Conservation (phyloP, 192 early-diverging fungal species). For the Linderina pennispora region DNA sequence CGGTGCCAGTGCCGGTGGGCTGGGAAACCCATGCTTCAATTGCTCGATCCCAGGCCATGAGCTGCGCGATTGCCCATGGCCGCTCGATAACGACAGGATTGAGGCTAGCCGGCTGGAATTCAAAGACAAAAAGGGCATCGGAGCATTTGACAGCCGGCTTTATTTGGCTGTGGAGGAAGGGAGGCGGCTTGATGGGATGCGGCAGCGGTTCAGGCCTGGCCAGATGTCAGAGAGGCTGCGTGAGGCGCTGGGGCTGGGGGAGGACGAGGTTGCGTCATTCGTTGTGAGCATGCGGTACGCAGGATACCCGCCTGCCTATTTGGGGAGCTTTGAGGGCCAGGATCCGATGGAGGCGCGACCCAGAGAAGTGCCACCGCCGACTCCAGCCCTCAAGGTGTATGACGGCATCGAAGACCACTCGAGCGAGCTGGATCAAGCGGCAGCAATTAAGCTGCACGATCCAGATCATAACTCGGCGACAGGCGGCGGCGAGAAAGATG, state of each 20-base stretch:
- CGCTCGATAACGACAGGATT: slow-evolving; percentile 15
- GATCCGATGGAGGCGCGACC: slow-evolving; percentile 24
- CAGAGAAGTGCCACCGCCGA: slow-evolving; percentile 1
- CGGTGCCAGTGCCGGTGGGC: slow-evolving; percentile 6
- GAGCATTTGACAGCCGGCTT: slow-evolving; percentile 22
- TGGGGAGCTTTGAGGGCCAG: slow-evolving; percentile 16
- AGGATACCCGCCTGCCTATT: slow-evolving; percentile 41
- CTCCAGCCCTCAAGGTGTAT: slow-evolving; percentile 22
- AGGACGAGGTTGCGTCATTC: slow-evolving; percentile 23
- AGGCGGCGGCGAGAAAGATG: not conserved
- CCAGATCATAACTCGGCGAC: too few relatives aligned
- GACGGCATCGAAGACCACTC: slow-evolving; percentile 17
- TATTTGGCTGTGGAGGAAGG: slow-evolving; percentile 28
- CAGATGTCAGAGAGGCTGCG: slow-evolving; percentile 24
- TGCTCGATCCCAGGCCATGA: slow-evolving; percentile 37
- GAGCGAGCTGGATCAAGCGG: too few relatives aligned
- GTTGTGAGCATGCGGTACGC: slow-evolving; percentile 24
- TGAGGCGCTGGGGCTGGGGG: slow-evolving; percentile 23
- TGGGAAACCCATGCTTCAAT: slow-evolving; percentile 42
- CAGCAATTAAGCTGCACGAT: too few relatives aligned
- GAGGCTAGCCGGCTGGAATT: slow-evolving; percentile 27
- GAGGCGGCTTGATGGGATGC: slow-evolving; percentile 21
- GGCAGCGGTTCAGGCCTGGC: slow-evolving; percentile 21
- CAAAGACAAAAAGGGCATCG: slow-evolving; percentile 12
- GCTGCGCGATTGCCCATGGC: slow-evolving; percentile 29